Evolutionary conservation across 2,329 filamentous ascomycete genomes (phyloP).

Genomic region (Bipolaris gigantea): DNA sequence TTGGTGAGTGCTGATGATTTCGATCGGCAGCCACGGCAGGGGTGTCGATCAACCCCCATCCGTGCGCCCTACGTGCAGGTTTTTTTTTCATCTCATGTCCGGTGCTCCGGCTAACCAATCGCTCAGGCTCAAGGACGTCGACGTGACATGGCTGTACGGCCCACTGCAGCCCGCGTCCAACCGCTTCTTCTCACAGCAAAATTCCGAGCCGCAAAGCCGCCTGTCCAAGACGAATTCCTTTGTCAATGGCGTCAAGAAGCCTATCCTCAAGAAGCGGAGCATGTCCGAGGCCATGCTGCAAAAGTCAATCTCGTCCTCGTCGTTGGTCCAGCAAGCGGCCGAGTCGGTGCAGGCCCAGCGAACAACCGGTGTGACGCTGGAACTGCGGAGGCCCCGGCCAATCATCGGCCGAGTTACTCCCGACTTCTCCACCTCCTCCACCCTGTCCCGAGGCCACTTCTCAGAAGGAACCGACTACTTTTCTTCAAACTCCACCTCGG

Average conservation of each 20-base stretch:
- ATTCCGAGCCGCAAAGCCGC: constrained; percentile 56
- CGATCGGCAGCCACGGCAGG: constrained; percentile 27
- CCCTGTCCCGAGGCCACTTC: constrained; percentile 64
- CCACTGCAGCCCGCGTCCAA: constrained; percentile 76
- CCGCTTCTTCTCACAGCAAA: constrained; percentile 53
- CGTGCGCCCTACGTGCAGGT: constrained; percentile 24
- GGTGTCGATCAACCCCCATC: constrained; percentile 34
- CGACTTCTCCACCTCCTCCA: constrained; percentile 68
- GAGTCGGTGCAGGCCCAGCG: constrained; percentile 86
- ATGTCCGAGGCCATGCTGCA: constrained; percentile 96
- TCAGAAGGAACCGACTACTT: constrained; percentile 66
- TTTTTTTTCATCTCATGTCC: constrained; percentile 11
- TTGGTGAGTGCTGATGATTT: constrained; percentile 64
- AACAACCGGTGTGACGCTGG: constrained; percentile 53
- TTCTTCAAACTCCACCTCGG: constrained; percentile 71
- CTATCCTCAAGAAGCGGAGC: constrained; percentile 93
- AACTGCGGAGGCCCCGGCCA: constrained; percentile 55
- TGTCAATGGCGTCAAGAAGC: constrained; percentile 69
- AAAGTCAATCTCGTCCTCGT: constrained; percentile 82
- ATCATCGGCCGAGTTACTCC: constrained; percentile 65
- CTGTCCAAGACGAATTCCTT: constrained; percentile 68
- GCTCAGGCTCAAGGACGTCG: constrained; percentile 87
- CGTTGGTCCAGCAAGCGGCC: constrained; percentile 84
- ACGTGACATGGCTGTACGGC: constrained; percentile 97
- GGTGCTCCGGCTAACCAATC: constrained; percentile 33